Conservation (phyloP, 768 basidiomycete species). For the Pleurotus cornucopiae region DNA sequence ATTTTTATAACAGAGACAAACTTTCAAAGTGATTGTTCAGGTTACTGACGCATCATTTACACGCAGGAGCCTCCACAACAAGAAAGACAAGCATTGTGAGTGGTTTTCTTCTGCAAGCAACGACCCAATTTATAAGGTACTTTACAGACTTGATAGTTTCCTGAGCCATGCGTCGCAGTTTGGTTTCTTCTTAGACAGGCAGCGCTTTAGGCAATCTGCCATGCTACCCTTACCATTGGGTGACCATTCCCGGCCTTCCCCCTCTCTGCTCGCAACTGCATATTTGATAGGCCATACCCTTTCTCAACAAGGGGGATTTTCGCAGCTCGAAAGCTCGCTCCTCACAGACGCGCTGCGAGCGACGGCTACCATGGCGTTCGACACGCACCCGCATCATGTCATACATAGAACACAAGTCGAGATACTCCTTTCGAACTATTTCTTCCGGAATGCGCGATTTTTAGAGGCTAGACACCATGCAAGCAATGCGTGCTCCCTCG, state of each 20-base stretch:
- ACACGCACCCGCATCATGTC: conserved; percentile 33
- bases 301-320: conserved; percentile 17
- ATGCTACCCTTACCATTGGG: conserved; percentile 24
- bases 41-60: not conserved
- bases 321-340: conserved; percentile 29
- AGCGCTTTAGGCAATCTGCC: conserved; percentile 34
- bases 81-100: not conserved
- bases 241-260: conserved; percentile 27
- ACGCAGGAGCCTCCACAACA: not conserved
- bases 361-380: conserved; percentile 31
- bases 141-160: conserved; percentile 27
- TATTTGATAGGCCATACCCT: conserved; percentile 34
- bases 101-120: not conserved
- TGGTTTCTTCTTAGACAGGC: conserved; percentile 48
- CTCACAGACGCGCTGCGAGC: conserved; percentile 35
- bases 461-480: conserved; percentile 16
- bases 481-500: conserved; percentile 11
- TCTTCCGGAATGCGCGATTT: conserved; percentile 14
- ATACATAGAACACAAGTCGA: conserved; percentile 35
- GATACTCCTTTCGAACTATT: conserved; percentile 39
- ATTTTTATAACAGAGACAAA: not conserved
- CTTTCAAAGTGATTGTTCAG: not conserved
- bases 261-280: conserved; percentile 32
- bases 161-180: conserved; percentile 37
- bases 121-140: conserved; percentile 10